These are phyloP conservation scores for Thermoascus crustaceus DNA, from an alignment of 2,329 filamentous ascomycete species.

Conservation along the genomic window DNA sequence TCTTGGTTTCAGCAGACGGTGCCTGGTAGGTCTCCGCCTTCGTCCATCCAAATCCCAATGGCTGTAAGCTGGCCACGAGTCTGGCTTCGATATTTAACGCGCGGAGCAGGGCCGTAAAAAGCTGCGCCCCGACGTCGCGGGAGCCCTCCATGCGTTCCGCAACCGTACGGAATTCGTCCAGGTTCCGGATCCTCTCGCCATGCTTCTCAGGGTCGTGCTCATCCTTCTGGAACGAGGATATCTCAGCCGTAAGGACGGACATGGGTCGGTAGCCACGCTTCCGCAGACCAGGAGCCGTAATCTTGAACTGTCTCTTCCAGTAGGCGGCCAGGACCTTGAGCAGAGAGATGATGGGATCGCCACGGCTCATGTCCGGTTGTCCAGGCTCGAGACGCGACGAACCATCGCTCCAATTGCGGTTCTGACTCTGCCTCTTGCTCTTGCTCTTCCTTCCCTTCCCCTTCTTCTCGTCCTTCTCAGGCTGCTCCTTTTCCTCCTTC, in stretches of 20 bases:
- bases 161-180: slow-evolving; percentile 59
- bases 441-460: slow-evolving; percentile 34
- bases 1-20: slow-evolving; percentile 8
- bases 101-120: slow-evolving; percentile 79
- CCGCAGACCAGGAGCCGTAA: slow-evolving; percentile 71
- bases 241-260: slow-evolving; percentile 64
- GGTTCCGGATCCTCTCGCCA: slow-evolving; percentile 63
- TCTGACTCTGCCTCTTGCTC: slow-evolving; percentile 30
- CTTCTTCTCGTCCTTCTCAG: slow-evolving; percentile 34
- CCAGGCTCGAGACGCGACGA: slow-evolving; percentile 63
- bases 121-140: slow-evolving; percentile 75
- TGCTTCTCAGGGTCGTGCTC: slow-evolving; percentile 55
- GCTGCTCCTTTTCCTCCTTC: slow-evolving; percentile 33
- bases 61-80: slow-evolving; percentile 76
- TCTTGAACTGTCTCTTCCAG: slow-evolving; percentile 77
- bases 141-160: slow-evolving; percentile 70
- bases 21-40: slow-evolving; percentile 52
- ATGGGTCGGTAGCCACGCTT: slow-evolving; percentile 83
- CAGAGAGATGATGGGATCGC: slow-evolving; percentile 71
- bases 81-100: slow-evolving; percentile 74
- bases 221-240: slow-evolving; percentile 59
- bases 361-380: slow-evolving; percentile 67
- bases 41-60: slow-evolving; percentile 82
- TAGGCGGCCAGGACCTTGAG: slow-evolving; percentile 70
- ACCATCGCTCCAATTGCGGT: slow-evolving; percentile 62